A percentile compares a stretch with the other conserved stretches of the same genome.
These are phyloP conservation scores for Rutstroemia sp. DNA, from an alignment of 2,329 filamentous ascomycete genomes.

Conservation along the genomic window DNA sequence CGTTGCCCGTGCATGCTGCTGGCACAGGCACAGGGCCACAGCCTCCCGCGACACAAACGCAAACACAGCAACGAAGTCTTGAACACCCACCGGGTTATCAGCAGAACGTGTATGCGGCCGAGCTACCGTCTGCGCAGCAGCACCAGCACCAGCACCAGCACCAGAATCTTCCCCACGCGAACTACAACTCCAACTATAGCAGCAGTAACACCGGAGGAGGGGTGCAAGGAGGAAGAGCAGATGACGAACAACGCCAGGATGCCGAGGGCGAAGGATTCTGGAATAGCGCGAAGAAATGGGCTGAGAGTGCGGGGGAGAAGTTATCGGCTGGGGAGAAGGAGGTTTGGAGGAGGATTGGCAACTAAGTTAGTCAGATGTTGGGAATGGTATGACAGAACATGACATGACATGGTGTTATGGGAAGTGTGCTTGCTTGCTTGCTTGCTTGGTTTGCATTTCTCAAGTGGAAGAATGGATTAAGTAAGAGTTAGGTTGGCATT, in stretches of 20 bases:
- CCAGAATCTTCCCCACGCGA: constrained; percentile 10
- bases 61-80: constrained; percentile 17
- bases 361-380: constrained; percentile 22
- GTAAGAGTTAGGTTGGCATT: too few relatives aligned
- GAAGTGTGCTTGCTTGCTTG: too few relatives aligned
- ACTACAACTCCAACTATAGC: too few relatives aligned
- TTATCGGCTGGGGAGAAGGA: constrained; percentile 52
- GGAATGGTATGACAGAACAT: not conserved
- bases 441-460: too few relatives aligned
- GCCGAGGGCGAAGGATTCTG: constrained; percentile 36
- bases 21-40: not conserved
- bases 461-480: too few relatives aligned
- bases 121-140: constrained; percentile 41
- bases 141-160: constrained; percentile 13
- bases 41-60: not conserved
- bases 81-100: constrained; percentile 42
- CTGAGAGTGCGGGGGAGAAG: constrained; percentile 47
- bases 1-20: constrained; percentile 15
- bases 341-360: constrained; percentile 58
- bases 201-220: too few relatives aligned
- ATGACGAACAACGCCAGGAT: too few relatives aligned
- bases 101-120: constrained; percentile 47
- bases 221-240: too few relatives aligned
- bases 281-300: constrained; percentile 51
- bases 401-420: not conserved